phyloP scores from a whole-genome alignment of 2,329 filamentous ascomycete genomes.

The Arthroderma sp. region DNA sequence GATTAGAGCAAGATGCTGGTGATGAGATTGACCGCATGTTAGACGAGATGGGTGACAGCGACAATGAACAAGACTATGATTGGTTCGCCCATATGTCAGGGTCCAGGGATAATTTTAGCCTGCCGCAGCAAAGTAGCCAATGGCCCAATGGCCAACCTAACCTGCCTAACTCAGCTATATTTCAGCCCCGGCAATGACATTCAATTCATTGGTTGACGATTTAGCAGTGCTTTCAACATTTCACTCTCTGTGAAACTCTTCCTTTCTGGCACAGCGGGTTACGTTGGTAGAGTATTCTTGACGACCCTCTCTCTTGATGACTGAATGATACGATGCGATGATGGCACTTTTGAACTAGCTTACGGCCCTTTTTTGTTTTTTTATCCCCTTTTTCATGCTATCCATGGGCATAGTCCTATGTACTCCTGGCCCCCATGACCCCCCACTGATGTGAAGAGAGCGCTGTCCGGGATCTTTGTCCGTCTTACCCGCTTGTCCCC shows the following conservation, averaged over 20 bases:
- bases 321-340: neutral
- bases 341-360: neutral
- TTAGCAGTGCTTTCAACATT: neutral
- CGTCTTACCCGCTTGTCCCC: neutral
- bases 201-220: neutral
- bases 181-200: neutral
- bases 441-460: neutral
- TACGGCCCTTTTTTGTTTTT: neutral
- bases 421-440: neutral
- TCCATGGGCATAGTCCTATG: neutral
- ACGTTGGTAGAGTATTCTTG: neutral
- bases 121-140: neutral
- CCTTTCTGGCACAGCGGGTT: neutral
- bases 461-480: neutral
- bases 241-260: neutral
- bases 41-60: constrained; percentile 19
- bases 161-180: neutral
- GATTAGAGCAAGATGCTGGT: constrained; percentile 15
- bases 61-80: constrained; percentile 18
- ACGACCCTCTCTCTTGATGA: neutral
- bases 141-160: neutral
- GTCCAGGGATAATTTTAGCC: neutral
- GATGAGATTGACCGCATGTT: constrained; percentile 23
- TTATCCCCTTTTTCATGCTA: neutral
- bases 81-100: constrained; percentile 10